A percentile compares a stretch with the other conserved stretches of the same genome.
phyloP scores from a whole-genome alignment of 768 basidiomycete genomes.

The Phaffia australis region DNA sequence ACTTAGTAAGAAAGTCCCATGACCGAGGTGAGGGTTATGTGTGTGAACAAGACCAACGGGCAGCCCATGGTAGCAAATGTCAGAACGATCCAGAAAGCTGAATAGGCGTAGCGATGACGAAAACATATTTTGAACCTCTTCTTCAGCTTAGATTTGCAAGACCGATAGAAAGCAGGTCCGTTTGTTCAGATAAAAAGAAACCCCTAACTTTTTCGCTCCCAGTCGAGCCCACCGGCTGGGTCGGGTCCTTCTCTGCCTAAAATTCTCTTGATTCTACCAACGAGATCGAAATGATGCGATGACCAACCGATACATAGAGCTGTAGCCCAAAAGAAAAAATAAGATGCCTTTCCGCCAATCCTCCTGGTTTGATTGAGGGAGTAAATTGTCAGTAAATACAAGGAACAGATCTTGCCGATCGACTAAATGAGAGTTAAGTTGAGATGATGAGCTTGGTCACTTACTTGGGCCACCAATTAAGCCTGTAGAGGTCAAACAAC shows the following conservation, averaged over 20 bases:
- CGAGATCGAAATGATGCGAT: constrained; percentile 35
- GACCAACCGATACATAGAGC: constrained; percentile 29
- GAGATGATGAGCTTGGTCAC: constrained; percentile 4
- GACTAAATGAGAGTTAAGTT: not conserved
- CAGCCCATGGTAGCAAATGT: constrained; percentile 38
- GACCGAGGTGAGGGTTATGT: not conserved
- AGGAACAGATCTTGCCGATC: not conserved
- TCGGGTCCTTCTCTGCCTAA: constrained; percentile 29
- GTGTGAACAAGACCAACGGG: constrained; percentile 25
- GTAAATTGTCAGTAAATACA: constrained; percentile 37
- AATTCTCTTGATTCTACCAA: constrained; percentile 28
- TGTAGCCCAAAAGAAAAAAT: constrained; percentile 36
- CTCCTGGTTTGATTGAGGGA: constrained; percentile 29
- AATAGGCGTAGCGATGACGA: not conserved
- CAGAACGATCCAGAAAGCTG: constrained; percentile 38
- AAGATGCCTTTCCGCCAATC: constrained; percentile 39
- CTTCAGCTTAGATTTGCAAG: too few species aligned
- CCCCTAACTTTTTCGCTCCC: constrained; percentile 37
- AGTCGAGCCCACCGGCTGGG: constrained; percentile 35
- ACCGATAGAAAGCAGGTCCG: too few species aligned
- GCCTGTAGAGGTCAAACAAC: constrained; percentile 41
- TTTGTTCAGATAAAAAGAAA: not conserved
- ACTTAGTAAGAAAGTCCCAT: not conserved
- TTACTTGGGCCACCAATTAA: constrained; percentile 30
- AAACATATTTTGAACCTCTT: too few species aligned